Evolutionary conservation across 208 protist species (phyloP).

Genomic region (Leishmania arabica): DNA sequence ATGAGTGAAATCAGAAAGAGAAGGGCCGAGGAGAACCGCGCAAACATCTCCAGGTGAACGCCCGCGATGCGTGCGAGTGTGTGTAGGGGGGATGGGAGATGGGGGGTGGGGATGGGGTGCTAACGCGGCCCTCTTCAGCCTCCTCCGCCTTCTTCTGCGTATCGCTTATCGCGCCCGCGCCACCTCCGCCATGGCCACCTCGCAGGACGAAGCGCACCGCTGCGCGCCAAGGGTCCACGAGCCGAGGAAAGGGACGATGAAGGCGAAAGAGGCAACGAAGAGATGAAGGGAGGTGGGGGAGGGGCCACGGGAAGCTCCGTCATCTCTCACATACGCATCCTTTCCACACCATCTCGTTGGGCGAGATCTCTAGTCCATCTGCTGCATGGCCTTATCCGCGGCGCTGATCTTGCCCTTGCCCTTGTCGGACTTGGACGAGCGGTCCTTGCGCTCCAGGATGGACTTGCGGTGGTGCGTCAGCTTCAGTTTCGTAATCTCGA

Average conservation of each 20-base stretch:
- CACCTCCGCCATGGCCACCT: neutral
- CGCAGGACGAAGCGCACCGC: neutral
- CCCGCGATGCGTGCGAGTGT: neutral
- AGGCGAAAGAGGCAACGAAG: neutral
- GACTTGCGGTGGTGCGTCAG: conserved; percentile 98
- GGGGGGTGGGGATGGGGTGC: no score
- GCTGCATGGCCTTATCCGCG: conserved; percentile 93
- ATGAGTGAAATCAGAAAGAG: neutral
- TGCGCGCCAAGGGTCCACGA: neutral
- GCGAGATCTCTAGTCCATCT: conserved; percentile 83
- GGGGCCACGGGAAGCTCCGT: neutral
- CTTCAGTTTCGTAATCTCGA: conserved; percentile 99
- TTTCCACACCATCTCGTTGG: neutral
- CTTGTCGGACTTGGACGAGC: conserved; percentile 90
- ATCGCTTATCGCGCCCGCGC: neutral
- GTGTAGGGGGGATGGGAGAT: neutral
- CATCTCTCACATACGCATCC: neutral
- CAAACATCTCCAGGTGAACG: neutral
- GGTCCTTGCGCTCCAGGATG: conserved; percentile 96
- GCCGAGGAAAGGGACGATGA: neutral
- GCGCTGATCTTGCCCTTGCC: conserved; percentile 92
- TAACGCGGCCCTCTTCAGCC: neutral
- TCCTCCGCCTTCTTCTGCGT: neutral
- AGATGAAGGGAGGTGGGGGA: neutral
- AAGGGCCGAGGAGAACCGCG: neutral